Percentiles rank a stretch among this genome's conserved stretches.
phyloP scores from a whole-genome alignment of 2,329 filamentous ascomycete genomes.

The Aaosphaeria arxii region DNA sequence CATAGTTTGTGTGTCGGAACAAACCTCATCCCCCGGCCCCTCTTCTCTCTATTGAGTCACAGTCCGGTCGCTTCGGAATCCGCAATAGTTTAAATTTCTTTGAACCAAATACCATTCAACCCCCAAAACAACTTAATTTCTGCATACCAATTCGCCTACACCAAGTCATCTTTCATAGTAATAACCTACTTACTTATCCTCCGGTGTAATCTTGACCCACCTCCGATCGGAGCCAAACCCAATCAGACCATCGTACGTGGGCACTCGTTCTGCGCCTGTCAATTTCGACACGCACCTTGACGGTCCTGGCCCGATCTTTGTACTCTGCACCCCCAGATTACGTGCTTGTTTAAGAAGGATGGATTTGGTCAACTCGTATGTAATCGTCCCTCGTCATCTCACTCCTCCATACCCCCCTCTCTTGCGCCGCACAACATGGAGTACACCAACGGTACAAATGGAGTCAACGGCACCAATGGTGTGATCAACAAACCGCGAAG shows the following conservation, averaged over 20 bases:
- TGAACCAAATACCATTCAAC: no score
- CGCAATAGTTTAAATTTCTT: no score
- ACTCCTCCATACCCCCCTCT: slow-evolving; percentile 2
- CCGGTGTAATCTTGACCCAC: no score
- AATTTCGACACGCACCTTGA: not conserved
- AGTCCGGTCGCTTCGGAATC: no score
- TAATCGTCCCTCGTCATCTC: slow-evolving; percentile 4
- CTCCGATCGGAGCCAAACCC: slow-evolving; percentile 4
- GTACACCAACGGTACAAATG: slow-evolving; percentile 14
- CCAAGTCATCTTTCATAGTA: no score
- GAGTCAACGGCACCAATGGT: slow-evolving; percentile 13
- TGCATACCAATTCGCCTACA: no score
- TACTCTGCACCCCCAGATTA: slow-evolving; percentile 16
- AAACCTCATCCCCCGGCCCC: no score
- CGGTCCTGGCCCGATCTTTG: not conserved
- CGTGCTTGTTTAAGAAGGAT: slow-evolving; percentile 28
- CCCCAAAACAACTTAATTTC: no score
- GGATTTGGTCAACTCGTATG: slow-evolving; percentile 43
- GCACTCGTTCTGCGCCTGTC: slow-evolving; percentile 11
- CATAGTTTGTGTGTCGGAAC: no score
- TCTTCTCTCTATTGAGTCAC: no score
- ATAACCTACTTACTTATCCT: no score
- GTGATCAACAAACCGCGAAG: slow-evolving; percentile 22
- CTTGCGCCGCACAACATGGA: slow-evolving; percentile 1
- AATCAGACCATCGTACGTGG: slow-evolving; percentile 24